These are phyloP conservation scores for Thalia dealbata DNA, from an alignment of 176 grass and related monocot genomes.

Conservation along the genomic window DNA sequence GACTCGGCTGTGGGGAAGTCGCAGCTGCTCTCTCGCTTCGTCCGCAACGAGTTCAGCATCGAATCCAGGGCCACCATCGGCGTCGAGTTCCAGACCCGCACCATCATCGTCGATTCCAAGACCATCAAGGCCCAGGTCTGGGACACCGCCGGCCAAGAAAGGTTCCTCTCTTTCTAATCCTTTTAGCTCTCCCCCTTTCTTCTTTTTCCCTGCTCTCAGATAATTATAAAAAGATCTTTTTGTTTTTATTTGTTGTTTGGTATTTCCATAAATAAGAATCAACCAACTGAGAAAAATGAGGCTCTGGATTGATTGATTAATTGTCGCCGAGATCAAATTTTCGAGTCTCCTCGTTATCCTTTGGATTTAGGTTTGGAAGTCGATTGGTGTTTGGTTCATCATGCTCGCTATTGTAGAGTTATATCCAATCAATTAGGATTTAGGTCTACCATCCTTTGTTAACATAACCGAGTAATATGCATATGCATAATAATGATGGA, in stretches of 20 bases:
- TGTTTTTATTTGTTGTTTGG: background rate
- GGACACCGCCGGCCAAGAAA: slow-evolving; percentile 8
- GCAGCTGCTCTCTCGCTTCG: slow-evolving; percentile 62
- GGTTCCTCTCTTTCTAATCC: background rate
- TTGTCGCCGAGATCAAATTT: no score
- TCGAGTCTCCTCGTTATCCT: no score
- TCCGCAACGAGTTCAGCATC: slow-evolving; percentile 71
- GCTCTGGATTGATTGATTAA: no score
- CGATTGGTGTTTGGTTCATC: no score
- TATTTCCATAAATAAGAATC: no score
- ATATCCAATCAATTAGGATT: no score
- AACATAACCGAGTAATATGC: no score
- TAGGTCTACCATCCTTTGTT: no score
- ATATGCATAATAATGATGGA: no score
- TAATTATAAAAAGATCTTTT: background rate
- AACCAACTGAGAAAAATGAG: no score
- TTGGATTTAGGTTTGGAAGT: no score
- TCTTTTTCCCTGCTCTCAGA: background rate
- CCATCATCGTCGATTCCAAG: background rate
- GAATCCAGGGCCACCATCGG: slow-evolving; percentile 58
- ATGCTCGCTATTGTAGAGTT: no score
- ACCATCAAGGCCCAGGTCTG: slow-evolving; percentile 4
- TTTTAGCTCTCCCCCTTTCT: background rate
- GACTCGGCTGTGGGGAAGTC: slow-evolving; percentile 70
- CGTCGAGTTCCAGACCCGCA: slow-evolving; percentile 45